A percentile compares a stretch with the other conserved stretches of the same genome.
Conservation (phyloP, 371 early-diverging fungal genomes). For the Mortierella sp. region DNA sequence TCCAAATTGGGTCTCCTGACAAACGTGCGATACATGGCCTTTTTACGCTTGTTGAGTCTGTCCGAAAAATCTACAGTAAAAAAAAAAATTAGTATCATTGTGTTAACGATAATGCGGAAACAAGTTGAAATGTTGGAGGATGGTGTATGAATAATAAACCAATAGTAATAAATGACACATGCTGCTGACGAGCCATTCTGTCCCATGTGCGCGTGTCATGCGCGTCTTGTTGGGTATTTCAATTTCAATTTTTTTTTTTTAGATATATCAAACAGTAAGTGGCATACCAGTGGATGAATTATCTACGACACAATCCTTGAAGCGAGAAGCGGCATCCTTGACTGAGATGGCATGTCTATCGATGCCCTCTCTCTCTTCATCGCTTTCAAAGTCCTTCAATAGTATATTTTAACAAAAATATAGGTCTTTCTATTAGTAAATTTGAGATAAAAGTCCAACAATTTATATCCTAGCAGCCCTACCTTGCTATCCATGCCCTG, state of each 20-base stretch:
- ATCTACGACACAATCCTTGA: constrained; percentile 61
- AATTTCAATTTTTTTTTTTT: background rate
- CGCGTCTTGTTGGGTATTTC: background rate
- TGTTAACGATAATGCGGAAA: background rate
- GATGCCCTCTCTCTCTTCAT: constrained; percentile 71
- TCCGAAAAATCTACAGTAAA: constrained; percentile 70
- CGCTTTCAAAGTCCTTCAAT: constrained; percentile 63
- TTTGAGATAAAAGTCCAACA: background rate
- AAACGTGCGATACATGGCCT: constrained; percentile 75
- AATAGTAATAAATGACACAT: background rate
- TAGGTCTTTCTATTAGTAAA: background rate
- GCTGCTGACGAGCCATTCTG: background rate
- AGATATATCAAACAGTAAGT: background rate
- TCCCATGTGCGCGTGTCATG: constrained; percentile 10
- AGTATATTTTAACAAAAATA: background rate
- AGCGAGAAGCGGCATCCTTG: constrained; percentile 69
- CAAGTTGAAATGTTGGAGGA: background rate
- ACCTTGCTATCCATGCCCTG: constrained; percentile 72
- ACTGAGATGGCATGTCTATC: constrained; percentile 67
- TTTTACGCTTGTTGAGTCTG: constrained; percentile 70
- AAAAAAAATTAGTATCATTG: background rate
- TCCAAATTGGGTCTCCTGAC: constrained; percentile 70
- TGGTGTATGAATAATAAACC: background rate
- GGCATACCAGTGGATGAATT: constrained; percentile 49
- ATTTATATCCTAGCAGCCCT: constrained; percentile 6